Percentiles rank a stretch among this genome's conserved stretches.
Conservation (phyloP, 2,329 filamentous ascomycete species). For the Lachnellula willkommii region DNA sequence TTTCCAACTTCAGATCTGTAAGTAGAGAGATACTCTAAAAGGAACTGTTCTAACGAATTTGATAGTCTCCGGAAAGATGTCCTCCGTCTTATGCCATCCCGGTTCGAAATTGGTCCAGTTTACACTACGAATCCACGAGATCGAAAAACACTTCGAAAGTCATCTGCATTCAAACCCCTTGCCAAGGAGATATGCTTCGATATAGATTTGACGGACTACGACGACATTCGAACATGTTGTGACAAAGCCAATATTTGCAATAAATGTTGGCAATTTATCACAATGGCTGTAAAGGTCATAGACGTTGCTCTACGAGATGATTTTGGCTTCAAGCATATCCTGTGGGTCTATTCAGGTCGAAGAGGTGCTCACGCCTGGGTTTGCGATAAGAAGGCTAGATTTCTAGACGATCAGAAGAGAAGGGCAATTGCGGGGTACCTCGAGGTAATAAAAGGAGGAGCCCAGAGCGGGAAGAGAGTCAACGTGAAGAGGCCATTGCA, state of each 20-base stretch:
- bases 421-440: conserved; percentile 84
- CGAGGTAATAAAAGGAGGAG: conserved; percentile 81
- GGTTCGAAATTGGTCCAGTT: conserved; percentile 98
- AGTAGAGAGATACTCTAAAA: conserved; percentile 21
- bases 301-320: conserved; percentile 84
- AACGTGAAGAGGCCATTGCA: conserved; percentile 81
- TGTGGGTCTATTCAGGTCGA: conserved; percentile 98
- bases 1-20: conserved; percentile 61
- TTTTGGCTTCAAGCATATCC: conserved; percentile 92
- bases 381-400: conserved; percentile 80
- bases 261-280: conserved; percentile 96
- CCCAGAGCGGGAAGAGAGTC: conserved; percentile 80
- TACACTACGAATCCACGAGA: conserved; percentile 93
- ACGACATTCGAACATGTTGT: conserved; percentile 93
- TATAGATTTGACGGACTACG: conserved; percentile 99
- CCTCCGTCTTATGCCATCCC: conserved; percentile 77
- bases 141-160: conserved; percentile 78
- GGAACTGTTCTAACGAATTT: conserved; percentile 15
- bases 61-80: conserved; percentile 82
- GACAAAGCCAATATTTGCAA: conserved; percentile 86
- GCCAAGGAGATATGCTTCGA: conserved; percentile 96
- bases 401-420: conserved; percentile 79
- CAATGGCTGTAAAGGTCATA: conserved; percentile 93
- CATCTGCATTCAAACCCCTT: conserved; percentile 75
- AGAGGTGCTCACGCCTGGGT: conserved; percentile 98